These are phyloP conservation scores for Epithemia pelagica DNA, from an alignment of 108 stramenopile genomes.

Conservation along the genomic window DNA sequence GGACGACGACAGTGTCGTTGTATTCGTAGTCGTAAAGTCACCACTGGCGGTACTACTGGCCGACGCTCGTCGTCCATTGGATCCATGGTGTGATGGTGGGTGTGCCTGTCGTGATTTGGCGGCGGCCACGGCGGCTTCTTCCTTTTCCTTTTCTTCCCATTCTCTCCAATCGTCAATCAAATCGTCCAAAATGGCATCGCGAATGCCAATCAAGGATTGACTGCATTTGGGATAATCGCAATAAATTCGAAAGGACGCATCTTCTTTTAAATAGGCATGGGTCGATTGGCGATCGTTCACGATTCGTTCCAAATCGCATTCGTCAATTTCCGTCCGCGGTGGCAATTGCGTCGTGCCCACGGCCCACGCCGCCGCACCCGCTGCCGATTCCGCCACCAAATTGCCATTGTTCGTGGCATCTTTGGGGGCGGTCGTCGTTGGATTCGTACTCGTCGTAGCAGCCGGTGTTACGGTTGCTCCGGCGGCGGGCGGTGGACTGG, in stretches of 20 bases:
- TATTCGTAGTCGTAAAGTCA: background rate
- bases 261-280: background rate
- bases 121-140: background rate
- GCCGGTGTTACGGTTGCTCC: background rate
- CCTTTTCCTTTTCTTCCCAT: background rate
- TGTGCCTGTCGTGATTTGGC: too few relatives aligned
- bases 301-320: slow-evolving; percentile 3
- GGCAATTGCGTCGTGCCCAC: background rate
- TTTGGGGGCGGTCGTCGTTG: background rate
- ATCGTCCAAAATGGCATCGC: background rate
- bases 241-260: background rate
- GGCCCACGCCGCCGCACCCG: too few relatives aligned
- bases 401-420: background rate
- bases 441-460: background rate
- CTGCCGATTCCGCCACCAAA: background rate
- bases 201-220: slow-evolving; percentile 7
- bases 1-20: too few relatives aligned
- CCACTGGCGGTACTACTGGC: background rate
- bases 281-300: background rate
- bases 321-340: slow-evolving; percentile 6
- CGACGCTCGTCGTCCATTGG: background rate
- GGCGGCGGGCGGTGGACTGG: too few relatives aligned
- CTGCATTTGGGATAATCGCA: slow-evolving; percentile 7
- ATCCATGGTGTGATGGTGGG: too few relatives aligned
- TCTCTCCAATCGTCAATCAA: background rate